These are phyloP conservation scores for Kodamaea neixiangensis DNA, from an alignment of 805 yeast species.

Conservation along the genomic window DNA sequence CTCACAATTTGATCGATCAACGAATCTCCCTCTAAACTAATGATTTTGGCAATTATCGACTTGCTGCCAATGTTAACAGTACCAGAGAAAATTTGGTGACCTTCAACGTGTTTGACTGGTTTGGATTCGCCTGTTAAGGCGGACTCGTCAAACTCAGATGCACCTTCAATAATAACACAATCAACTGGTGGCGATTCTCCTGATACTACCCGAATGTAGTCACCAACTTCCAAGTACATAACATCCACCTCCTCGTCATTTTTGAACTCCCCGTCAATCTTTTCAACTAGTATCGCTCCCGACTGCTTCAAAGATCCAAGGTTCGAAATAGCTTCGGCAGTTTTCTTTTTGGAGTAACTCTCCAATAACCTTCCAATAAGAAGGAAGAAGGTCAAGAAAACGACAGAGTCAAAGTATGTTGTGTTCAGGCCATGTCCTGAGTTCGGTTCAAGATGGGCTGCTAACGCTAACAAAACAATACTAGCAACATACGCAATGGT, in stretches of 20 bases:
- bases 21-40: conserved; percentile 63
- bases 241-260: conserved; percentile 40
- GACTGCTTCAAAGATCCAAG: conserved; percentile 54
- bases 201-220: conserved; percentile 46
- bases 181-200: conserved; percentile 66
- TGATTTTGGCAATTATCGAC: conserved; percentile 54
- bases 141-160: conserved; percentile 57
- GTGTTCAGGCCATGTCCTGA: conserved; percentile 51
- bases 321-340: conserved; percentile 62
- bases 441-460: conserved; percentile 33
- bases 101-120: conserved; percentile 57
- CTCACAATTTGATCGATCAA: conserved; percentile 68
- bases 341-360: conserved; percentile 62
- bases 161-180: conserved; percentile 50
- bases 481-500: conserved; percentile 71
- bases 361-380: conserved; percentile 72
- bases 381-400: conserved; percentile 70
- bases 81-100: conserved; percentile 74
- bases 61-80: conserved; percentile 64
- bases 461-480: conserved; percentile 52
- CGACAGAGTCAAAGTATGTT: conserved; percentile 78
- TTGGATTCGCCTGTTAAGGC: conserved; percentile 63
- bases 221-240: conserved; percentile 53
- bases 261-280: conserved; percentile 16
- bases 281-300: conserved; percentile 46